Base-by-base conservation (phyloP, 164 flowering plant genomes). In the Taxillus chinensis region DNA sequence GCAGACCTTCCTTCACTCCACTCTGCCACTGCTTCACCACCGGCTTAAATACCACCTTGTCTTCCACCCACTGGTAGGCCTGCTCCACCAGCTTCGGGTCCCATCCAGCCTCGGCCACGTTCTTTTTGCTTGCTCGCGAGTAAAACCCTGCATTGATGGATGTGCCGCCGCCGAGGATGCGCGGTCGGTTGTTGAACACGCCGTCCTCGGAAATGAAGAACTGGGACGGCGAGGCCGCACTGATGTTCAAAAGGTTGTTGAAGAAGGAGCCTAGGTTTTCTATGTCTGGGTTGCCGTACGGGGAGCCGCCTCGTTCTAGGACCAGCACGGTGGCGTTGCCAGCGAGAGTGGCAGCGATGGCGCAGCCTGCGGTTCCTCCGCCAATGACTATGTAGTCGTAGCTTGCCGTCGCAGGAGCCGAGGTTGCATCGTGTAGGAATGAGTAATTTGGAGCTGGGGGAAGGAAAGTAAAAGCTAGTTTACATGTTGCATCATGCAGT, bases 341-440 rank as follows among this genome's bases (percentile, higher is more conserved):
- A 0, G 97, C 86, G 4, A 91, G 93, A 1, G 97, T 91, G 3
- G 97, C 92, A 0, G 93, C 91, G 15, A 91, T 40, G 0, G 93
- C 81, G 54, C 96, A 91, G n/a, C 96, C 97, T 0, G 89, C 70
- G 2, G 97, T 86, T 45, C 97, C 97, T 14, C 96, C 97, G 0
- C 97, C 97, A 14, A 89, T 51, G 58, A 91, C 62, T 46, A 91
- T 85, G 83, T 91, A 91, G 66, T 88, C 93, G 53, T 76, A 84
- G 72, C 48, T 69, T 0, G 64, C 37, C 1, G 67, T 4, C 3
- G 64, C 60, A 0, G 89, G 88, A 3, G 95, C 86, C 9, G 72
- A 42, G 10, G 79, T 80, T 54, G 95, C 95, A 14, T 85, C 77
- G 7, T 75, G 73, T 8, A 87, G 54, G 53, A 90, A 90, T 2